Conservation (phyloP, 495 filamentous ascomycete species). For the Podospora appendiculata region DNA sequence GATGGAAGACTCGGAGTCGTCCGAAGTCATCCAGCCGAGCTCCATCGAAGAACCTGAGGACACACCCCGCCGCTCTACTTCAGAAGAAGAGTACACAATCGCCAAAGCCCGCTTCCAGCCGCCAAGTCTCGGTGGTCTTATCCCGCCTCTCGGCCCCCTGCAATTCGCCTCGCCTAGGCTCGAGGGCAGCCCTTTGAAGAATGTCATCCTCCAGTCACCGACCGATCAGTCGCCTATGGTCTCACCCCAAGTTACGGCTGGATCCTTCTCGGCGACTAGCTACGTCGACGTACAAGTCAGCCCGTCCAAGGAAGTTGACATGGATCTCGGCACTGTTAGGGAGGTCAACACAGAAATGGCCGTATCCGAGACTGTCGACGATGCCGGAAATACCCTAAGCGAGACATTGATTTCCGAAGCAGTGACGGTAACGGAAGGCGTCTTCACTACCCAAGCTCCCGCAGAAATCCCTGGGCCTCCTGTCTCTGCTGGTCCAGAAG, state of each 20-base stretch:
- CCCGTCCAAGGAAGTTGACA: constrained; percentile 2
- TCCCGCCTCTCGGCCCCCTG: background rate
- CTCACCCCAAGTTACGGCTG: constrained; percentile 1
- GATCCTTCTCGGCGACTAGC: constrained; percentile 1
- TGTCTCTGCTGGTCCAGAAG: too few species aligned
- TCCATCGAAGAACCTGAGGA: constrained; percentile 20
- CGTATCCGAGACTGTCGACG: constrained; percentile 2
- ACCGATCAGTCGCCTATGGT: constrained; percentile 19
- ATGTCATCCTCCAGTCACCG: constrained; percentile 32
- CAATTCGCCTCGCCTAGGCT: constrained; percentile 16
- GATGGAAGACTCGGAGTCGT: constrained; percentile 18
- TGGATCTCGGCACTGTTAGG: background rate
- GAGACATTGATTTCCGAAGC: constrained; percentile 2
- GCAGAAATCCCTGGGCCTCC: too few species aligned
- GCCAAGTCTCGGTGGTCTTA: constrained; percentile 8
- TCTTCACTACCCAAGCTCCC: too few species aligned
- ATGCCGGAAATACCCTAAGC: background rate
- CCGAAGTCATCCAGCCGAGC: constrained; percentile 12
- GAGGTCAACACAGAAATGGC: constrained; percentile 7
- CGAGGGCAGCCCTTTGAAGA: constrained; percentile 42
- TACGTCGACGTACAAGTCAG: constrained; percentile 9
- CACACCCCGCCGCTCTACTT: constrained; percentile 5
- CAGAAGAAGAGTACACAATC: constrained; percentile 16
- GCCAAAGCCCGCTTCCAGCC: constrained; percentile 17
- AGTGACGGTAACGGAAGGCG: too few species aligned